phyloP scores from a whole-genome alignment of 1,284 basidiomycete species.

The Entoloma clypeatum region DNA sequence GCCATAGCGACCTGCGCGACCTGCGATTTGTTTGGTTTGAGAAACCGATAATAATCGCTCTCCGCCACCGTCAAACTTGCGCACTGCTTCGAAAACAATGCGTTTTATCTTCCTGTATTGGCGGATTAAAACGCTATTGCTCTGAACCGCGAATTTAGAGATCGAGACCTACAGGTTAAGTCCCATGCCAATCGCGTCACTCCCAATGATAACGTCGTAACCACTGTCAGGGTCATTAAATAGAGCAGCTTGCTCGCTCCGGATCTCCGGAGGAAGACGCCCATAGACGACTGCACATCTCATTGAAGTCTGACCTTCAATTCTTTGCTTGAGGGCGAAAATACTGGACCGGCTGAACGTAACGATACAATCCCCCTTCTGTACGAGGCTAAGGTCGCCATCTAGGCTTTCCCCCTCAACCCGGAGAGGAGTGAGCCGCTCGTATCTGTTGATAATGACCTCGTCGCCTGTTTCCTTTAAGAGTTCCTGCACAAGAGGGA shows the following conservation, averaged over 20 bases:
- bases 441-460: conserved; percentile 77
- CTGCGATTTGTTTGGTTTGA: conserved; percentile 95
- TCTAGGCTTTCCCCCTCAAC: conserved; percentile 67
- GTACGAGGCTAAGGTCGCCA: conserved; percentile 61
- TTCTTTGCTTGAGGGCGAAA: conserved; percentile 70
- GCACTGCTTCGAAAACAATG: conserved; percentile 77
- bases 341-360: conserved; percentile 80
- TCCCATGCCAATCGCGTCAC: conserved; percentile 95
- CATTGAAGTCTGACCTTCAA: conserved; percentile 71
- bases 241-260: conserved; percentile 83
- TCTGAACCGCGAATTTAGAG: conserved; percentile 2
- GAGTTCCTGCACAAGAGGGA: conserved; percentile 73
- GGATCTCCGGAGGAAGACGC: conserved; percentile 82
- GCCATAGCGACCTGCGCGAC: conserved; percentile 92
- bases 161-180: conserved; percentile 76
- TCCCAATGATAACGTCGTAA: conserved; percentile 85
- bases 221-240: conserved; percentile 81
- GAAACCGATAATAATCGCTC: conserved; percentile 63
- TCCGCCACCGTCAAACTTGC: conserved; percentile 68
- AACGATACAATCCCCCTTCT: conserved; percentile 89
- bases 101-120: conserved; percentile 86
- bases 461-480: conserved; percentile 80
- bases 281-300: conserved; percentile 90
- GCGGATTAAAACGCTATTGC: conserved; percentile 1
- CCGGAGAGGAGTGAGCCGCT: conserved; percentile 82